A percentile compares a stretch with the other conserved stretches of the same genome.
Evolutionary conservation across 2,329 filamentous ascomycete species (phyloP).

Genomic region (Aspergillus puulaauensis): DNA sequence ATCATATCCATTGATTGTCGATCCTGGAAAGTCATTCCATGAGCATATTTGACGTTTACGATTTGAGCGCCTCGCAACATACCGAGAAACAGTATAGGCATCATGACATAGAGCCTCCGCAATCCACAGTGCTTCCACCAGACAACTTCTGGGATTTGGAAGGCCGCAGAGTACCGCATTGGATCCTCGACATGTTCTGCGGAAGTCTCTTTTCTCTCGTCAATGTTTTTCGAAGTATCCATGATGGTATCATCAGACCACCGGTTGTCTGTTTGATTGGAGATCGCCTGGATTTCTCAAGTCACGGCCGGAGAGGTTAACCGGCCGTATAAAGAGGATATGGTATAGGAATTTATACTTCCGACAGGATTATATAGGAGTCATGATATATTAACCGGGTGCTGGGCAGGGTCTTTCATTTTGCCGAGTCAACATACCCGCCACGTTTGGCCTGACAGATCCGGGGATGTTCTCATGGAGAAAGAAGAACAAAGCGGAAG

Average conservation of each 20-base stretch:
- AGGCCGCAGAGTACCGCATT: not conserved
- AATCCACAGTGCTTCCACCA: slow-evolving; percentile 18
- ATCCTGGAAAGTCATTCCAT: not conserved
- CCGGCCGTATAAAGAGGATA: not conserved
- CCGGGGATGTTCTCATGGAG: not conserved
- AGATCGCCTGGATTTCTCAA: not conserved
- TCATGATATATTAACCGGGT: not conserved
- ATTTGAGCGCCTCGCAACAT: not conserved
- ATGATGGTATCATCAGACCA: not conserved
- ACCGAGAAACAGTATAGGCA: slow-evolving; percentile 10
- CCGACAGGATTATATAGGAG: not conserved
- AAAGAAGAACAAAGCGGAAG: not conserved
- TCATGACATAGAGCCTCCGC: slow-evolving; percentile 17
- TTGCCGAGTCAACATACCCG: not conserved
- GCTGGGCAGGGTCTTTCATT: not conserved
- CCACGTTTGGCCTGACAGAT: not conserved
- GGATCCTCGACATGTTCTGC: not conserved
- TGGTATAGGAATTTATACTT: not conserved
- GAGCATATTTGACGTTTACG: not conserved
- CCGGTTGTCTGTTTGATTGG: not conserved
- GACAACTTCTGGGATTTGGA: slow-evolving; percentile 12
- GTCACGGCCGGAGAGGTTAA: not conserved
- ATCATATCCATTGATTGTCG: slow-evolving; percentile 21
- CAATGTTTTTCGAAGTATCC: not conserved
- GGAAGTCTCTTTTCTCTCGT: not conserved